Conservation (phyloP, 129 eudicot genomes). For the Centella asiatica region DNA sequence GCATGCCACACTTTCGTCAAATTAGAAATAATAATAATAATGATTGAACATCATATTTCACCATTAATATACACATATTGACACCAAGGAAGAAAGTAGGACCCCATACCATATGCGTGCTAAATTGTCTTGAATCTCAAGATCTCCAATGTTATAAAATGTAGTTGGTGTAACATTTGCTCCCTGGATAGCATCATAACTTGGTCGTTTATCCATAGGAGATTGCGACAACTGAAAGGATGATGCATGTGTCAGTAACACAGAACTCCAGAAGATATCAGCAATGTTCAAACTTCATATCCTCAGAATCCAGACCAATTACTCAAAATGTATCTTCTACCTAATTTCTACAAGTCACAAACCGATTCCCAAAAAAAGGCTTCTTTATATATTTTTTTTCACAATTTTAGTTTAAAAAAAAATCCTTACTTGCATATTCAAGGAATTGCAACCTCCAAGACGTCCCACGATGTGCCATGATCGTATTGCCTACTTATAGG, state of each 20-base stretch:
- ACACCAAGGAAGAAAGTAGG: conserved; percentile 4
- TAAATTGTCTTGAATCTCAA: conserved; percentile 90
- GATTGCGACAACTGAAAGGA: conserved; percentile 74
- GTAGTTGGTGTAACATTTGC: conserved; percentile 81
- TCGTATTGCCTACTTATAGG: conserved; percentile 62
- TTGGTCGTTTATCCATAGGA: conserved; percentile 71
- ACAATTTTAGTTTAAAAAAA: no score
- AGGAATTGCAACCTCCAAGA: conserved; percentile 94
- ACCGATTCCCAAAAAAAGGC: not conserved
- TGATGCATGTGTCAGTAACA: not conserved
- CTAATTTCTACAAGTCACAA: not conserved
- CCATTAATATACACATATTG: not conserved
- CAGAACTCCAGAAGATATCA: not conserved
- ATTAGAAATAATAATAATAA: not conserved
- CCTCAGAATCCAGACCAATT: not conserved
- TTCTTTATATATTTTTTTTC: no score
- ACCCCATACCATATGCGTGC: conserved; percentile 84
- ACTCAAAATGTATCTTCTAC: not conserved
- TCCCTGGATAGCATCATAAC: conserved; percentile 82
- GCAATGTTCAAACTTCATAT: not conserved
- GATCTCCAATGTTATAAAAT: conserved; percentile 86
- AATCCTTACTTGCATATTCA: conserved; percentile 91
- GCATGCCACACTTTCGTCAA: conserved; percentile 5
- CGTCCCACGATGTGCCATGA: conserved; percentile 97
- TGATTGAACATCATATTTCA: not conserved